Evolutionary conservation across 78 protist genomes (phyloP), one percentile per base, ranked within the genome.

Genomic region (Isochrysis galbana): DNA sequence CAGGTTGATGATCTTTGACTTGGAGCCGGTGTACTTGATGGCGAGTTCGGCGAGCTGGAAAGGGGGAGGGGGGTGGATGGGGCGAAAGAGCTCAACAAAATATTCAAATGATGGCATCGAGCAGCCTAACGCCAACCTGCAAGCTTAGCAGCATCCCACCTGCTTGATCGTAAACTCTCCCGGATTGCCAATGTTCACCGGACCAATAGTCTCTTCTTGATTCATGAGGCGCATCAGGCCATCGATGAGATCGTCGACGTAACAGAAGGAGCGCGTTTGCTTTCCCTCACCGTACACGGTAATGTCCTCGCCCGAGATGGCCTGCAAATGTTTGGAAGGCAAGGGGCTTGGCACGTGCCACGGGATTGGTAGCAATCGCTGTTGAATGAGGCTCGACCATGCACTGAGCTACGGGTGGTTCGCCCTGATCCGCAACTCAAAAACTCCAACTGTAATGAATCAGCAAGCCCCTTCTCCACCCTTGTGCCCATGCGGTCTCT

Each of bases 111-210:
- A n/a, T n/a, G n/a, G n/a, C n/a, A n/a, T n/a, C n/a, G n/a, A n/a
- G n/a, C n/a, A n/a, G n/a, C n/a, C n/a, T n/a, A n/a, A n/a, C n/a
- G n/a, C n/a, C n/a, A n/a, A n/a, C n/a, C n/a, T n/a, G n/a, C n/a
- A n/a, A n/a, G n/a, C n/a, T n/a, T n/a, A n/a, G n/a, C n/a, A n/a
- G n/a, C n/a, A n/a, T n/a, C n/a, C 61, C 61, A 94, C 80, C 91
- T 95, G 90, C 72, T 48, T 42, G 72, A 96, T 95, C 25, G 96
- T 91, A 94, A 87, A 94, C 95, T 96, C 98, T 26, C 78, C 84
- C 36, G 98, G 98, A 88, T 96, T 96, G 70, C 98, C 98, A 11
- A 95, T 14, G 94, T 96, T 96, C 29, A 96, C 94, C 3, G 96
- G 96, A 4, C 51, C 55, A 48, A 87, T 38, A 47, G 10, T 34